Conservation (phyloP, 345 rosid species). For the Mallotus nudiflorus region DNA sequence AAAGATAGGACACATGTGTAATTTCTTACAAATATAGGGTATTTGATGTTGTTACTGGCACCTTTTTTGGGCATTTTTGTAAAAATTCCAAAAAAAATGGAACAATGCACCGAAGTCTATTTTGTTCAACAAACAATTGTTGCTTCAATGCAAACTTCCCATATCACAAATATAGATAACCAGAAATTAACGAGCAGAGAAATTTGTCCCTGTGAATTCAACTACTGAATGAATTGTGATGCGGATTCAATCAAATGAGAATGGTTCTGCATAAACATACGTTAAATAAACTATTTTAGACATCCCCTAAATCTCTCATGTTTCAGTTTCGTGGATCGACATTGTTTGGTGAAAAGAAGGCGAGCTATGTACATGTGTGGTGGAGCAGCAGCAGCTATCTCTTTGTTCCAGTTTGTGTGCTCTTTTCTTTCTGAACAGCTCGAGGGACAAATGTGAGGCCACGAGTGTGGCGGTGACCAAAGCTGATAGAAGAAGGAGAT, state of each 20-base stretch:
- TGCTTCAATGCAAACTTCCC: background rate
- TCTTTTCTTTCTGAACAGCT: slow-evolving; percentile 49
- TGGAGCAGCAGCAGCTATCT: too few species aligned
- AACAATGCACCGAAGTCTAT: too few species aligned
- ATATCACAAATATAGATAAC: too few species aligned
- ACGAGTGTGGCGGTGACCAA: slow-evolving; percentile 74
- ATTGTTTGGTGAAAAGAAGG: background rate
- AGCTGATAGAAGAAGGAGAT: slow-evolving; percentile 74
- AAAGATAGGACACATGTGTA: too few species aligned
- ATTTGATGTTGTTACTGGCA: too few species aligned
- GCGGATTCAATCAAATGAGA: too few species aligned
- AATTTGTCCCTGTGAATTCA: too few species aligned
- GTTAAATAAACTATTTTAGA: background rate
- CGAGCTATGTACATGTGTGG: background rate
- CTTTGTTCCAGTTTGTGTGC: slow-evolving; percentile 24
- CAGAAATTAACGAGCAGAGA: too few species aligned
- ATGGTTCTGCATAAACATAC: background rate
- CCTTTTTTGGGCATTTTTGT: too few species aligned
- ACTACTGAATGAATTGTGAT: too few species aligned
- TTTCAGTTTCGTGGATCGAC: background rate
- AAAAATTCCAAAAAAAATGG: too few species aligned
- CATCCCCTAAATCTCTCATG: background rate
- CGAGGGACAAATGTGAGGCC: slow-evolving; percentile 78
- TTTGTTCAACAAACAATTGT: slow-evolving; percentile 1
- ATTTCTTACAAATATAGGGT: too few species aligned